Percentiles rank a stretch among this genome's conserved stretches.
These are phyloP conservation scores for Entomortierella beljakovae DNA, from an alignment of 192 early-diverging fungal species.

Conservation along the genomic window DNA sequence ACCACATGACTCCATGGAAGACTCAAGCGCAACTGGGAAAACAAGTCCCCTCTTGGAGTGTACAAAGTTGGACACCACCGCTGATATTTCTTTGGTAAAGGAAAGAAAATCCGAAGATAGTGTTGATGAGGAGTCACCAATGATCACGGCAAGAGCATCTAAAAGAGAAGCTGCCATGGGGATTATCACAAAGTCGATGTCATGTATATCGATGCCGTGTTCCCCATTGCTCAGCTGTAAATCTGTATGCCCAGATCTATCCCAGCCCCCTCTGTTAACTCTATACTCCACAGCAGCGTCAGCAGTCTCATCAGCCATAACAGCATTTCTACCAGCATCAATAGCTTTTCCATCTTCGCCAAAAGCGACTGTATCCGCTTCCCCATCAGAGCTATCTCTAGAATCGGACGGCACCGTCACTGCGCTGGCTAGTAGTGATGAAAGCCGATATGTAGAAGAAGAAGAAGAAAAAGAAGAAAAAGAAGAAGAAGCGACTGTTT, in stretches of 20 bases:
- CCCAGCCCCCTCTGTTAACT: slow-evolving; percentile 19
- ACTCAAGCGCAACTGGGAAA: too few species aligned
- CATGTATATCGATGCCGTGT: slow-evolving; percentile 49
- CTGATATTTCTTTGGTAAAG: too few species aligned
- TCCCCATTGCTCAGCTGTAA: slow-evolving; percentile 35
- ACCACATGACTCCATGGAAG: too few species aligned
- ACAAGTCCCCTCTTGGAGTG: too few species aligned
- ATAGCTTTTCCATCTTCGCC: not conserved
- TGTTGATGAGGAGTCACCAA: not conserved
- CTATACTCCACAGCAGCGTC: slow-evolving; percentile 23
- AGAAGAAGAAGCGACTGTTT: not conserved
- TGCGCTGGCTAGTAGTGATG: not conserved
- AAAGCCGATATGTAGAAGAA: not conserved
- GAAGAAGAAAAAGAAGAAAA: slow-evolving; percentile 7
- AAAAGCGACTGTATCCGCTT: not conserved
- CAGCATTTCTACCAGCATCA: not conserved
- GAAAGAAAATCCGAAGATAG: not conserved
- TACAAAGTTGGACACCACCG: too few species aligned
- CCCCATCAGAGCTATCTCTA: slow-evolving; percentile 2
- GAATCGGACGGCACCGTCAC: not conserved
- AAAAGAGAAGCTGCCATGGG: not conserved
- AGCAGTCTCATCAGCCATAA: slow-evolving; percentile 3
- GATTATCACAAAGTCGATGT: slow-evolving; percentile 4
- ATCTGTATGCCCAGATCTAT: slow-evolving; percentile 10
- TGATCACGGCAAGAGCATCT: not conserved